Evolutionary conservation across 257 asterid species (phyloP).

Genomic region (Cordia subcordata): DNA sequence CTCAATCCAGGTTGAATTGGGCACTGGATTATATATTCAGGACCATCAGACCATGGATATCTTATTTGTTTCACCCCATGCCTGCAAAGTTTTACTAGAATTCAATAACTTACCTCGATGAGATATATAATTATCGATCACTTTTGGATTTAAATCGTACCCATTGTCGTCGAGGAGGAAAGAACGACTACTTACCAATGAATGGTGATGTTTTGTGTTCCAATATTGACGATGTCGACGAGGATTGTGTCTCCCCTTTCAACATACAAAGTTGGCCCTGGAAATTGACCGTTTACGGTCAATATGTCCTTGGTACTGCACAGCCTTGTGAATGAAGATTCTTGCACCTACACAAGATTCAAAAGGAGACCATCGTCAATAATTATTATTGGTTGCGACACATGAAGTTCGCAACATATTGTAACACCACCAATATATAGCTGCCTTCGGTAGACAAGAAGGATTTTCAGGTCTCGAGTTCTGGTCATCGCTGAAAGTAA

Average conservation of each 20-base stretch:
- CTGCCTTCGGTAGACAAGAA: no score
- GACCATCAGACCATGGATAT: conserved; percentile 35
- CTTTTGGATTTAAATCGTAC: no score
- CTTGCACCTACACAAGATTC: conserved; percentile 48
- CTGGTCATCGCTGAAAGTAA: no score
- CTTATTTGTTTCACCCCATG: conserved; percentile 16
- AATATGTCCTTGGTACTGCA: conserved; percentile 45
- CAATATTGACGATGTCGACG: conserved; percentile 40
- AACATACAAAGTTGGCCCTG: conserved; percentile 49
- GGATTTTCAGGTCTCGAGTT: no score
- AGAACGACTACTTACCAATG: conserved; percentile 34
- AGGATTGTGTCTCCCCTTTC: conserved; percentile 45
- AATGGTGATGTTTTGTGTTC: conserved; percentile 45
- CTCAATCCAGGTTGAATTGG: conserved; percentile 25
- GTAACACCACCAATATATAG: neutral
- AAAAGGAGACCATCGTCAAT: neutral
- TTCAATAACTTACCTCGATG: no score
- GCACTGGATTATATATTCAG: conserved; percentile 29
- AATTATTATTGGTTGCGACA: neutral
- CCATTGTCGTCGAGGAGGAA: conserved; percentile 34
- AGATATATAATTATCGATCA: no score
- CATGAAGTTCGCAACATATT: neutral
- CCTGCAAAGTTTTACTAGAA: no score
- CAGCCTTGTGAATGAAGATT: conserved; percentile 39
- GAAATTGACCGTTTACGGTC: conserved; percentile 59